These are phyloP conservation scores for Somion occarium DNA, from an alignment of 1,284 basidiomycete genomes.

Conservation along the genomic window DNA sequence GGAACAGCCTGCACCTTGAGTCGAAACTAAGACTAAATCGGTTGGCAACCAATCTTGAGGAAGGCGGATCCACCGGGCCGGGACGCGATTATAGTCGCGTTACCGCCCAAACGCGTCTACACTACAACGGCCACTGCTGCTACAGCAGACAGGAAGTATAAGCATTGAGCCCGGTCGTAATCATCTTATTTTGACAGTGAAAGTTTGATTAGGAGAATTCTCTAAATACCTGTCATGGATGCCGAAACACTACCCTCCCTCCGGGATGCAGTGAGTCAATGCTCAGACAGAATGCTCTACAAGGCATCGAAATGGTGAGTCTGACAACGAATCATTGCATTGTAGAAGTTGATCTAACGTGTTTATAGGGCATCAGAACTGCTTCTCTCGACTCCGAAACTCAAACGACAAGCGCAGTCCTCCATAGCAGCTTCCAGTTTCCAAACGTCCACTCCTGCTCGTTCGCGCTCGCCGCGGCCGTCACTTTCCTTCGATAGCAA, in stretches of 20 bases:
- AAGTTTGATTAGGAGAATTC: no score
- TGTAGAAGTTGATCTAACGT: not conserved
- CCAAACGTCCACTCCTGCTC: conserved; percentile 47
- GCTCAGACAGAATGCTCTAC: conserved; percentile 28
- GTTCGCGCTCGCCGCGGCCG: conserved; percentile 35
- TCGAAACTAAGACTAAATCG: no score
- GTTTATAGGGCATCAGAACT: conserved; percentile 65
- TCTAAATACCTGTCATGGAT: no score
- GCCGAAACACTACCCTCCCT: conserved; percentile 39
- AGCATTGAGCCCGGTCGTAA: no score
- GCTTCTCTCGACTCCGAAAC: conserved; percentile 50
- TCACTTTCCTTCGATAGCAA: conserved; percentile 29
- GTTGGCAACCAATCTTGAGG: no score
- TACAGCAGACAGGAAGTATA: no score
- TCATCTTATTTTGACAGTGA: no score
- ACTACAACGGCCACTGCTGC: no score
- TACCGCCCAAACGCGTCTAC: no score
- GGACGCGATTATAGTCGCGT: no score
- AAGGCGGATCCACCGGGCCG: no score
- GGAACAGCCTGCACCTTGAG: no score
- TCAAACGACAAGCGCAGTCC: conserved; percentile 25
- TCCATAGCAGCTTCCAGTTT: conserved; percentile 23
- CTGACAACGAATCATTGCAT: conserved; percentile 7
- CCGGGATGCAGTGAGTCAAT: conserved; percentile 48
- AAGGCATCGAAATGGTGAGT: conserved; percentile 71